Evolutionary conservation across 768 basidiomycete genomes (phyloP).

Genomic region (Suillus paluster): DNA sequence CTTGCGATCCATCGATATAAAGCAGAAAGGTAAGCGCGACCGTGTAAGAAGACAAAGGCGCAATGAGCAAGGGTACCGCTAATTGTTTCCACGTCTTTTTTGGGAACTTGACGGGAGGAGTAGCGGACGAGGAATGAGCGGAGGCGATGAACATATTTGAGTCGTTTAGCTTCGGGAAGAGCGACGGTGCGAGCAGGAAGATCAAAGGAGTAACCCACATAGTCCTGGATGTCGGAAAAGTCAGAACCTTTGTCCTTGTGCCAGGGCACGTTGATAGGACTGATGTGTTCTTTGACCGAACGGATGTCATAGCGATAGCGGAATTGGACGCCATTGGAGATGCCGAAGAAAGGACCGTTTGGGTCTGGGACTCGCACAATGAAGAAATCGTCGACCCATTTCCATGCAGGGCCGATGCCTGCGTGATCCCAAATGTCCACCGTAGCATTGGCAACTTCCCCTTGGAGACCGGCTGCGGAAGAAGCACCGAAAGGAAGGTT

Average conservation of each 20-base stretch:
- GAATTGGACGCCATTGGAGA: not conserved
- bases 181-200: slow-evolving; percentile 25
- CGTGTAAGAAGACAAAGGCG: slow-evolving; percentile 32
- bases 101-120: not conserved
- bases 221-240: slow-evolving; percentile 24
- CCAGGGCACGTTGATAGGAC: slow-evolving; percentile 28
- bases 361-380: not conserved
- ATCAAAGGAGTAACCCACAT: slow-evolving; percentile 37
- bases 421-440: slow-evolving; percentile 27
- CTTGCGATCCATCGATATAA: slow-evolving; percentile 17
- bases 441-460: slow-evolving; percentile 18
- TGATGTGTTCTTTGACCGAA: not conserved
- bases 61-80: slow-evolving; percentile 39
- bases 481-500: too few relatives aligned
- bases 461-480: slow-evolving; percentile 6
- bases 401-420: slow-evolving; percentile 23
- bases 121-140: not conserved
- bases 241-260: slow-evolving; percentile 21
- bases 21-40: slow-evolving; percentile 30
- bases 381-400: slow-evolving; percentile 30
- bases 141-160: slow-evolving; percentile 14
- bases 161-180: slow-evolving; percentile 35
- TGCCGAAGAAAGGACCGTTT: not conserved
- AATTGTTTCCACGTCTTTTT: slow-evolving; percentile 20
- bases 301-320: slow-evolving; percentile 4